Conservation (phyloP, 1,284 basidiomycete species). For the Cutaneotrichosporon dermatis region DNA sequence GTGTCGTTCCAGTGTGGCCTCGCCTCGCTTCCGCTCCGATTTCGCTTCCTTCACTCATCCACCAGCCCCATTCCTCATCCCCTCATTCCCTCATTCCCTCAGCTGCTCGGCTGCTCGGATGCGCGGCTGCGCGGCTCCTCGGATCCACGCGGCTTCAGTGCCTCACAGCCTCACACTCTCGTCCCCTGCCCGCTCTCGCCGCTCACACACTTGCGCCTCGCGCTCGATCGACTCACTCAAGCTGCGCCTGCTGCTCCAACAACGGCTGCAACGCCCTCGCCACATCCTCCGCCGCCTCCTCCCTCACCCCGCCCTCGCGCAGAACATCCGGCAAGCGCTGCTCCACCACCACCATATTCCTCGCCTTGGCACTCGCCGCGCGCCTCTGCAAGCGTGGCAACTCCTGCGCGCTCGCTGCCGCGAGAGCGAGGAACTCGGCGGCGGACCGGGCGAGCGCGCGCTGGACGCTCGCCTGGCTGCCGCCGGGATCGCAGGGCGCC, state of each 20-base stretch:
- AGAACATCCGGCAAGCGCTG: slow-evolving; percentile 30
- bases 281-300: slow-evolving; percentile 55
- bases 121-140: no score
- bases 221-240: slow-evolving; percentile 56
- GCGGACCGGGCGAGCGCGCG: slow-evolving; percentile 72
- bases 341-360: slow-evolving; percentile 29
- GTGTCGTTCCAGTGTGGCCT: no score
- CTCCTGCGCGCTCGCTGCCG: slow-evolving; percentile 53
- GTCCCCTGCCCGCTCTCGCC: no score
- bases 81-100: no score
- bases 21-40: no score
- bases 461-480: slow-evolving; percentile 78
- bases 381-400: slow-evolving; percentile 58
- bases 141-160: no score
- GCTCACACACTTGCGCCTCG: no score
- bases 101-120: no score
- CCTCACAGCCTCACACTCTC: no score
- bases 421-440: slow-evolving; percentile 75
- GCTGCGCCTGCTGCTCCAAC: slow-evolving; percentile 80
- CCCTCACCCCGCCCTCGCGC: slow-evolving; percentile 20
- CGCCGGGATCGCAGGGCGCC: slow-evolving; percentile 62
- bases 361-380: slow-evolving; percentile 27
- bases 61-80: no score
- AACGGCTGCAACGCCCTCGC: slow-evolving; percentile 73
- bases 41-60: no score